Evolutionary conservation across 805 yeast genomes (phyloP).

Genomic region (Candida jianshihensis): DNA sequence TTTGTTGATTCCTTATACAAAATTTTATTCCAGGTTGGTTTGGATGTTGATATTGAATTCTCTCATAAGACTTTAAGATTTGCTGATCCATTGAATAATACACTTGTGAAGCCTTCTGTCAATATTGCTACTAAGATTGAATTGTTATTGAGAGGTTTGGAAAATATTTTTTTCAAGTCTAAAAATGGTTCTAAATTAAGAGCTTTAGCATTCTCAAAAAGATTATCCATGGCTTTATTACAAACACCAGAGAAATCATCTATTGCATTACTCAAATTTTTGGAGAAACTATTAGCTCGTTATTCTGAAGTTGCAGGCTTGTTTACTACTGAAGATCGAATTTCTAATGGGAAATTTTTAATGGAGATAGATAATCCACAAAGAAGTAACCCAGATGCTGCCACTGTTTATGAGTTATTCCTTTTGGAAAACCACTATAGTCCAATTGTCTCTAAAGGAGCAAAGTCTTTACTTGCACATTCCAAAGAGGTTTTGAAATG

Average conservation of each 20-base stretch:
- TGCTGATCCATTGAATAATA: constrained; percentile 62
- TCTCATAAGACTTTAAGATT: constrained; percentile 75
- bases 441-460: constrained; percentile 71
- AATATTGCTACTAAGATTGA: constrained; percentile 89
- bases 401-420: constrained; percentile 84
- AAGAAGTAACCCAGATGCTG: constrained; percentile 79
- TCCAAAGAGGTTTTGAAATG: constrained; percentile 8
- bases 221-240: constrained; percentile 58
- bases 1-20: constrained; percentile 74
- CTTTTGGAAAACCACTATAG: constrained; percentile 77
- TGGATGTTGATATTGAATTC: constrained; percentile 81
- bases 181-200: constrained; percentile 59
- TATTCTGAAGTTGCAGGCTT: constrained; percentile 69
- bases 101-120: constrained; percentile 56
- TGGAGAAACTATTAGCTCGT: constrained; percentile 67
- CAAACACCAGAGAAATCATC: constrained; percentile 87
- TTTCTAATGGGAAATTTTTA: constrained; percentile 72
- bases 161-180: constrained; percentile 72
- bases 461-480: constrained; percentile 28
- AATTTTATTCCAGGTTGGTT: constrained; percentile 56
- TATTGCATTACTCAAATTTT: constrained; percentile 67
- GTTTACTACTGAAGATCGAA: constrained; percentile 82
- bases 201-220: constrained; percentile 76
- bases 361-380: constrained; percentile 61
- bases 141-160: constrained; percentile 67